Evolutionary conservation across 768 basidiomycete species (phyloP), one percentile per base, ranked within the genome.

Genomic region (Tulasnella sp.): DNA sequence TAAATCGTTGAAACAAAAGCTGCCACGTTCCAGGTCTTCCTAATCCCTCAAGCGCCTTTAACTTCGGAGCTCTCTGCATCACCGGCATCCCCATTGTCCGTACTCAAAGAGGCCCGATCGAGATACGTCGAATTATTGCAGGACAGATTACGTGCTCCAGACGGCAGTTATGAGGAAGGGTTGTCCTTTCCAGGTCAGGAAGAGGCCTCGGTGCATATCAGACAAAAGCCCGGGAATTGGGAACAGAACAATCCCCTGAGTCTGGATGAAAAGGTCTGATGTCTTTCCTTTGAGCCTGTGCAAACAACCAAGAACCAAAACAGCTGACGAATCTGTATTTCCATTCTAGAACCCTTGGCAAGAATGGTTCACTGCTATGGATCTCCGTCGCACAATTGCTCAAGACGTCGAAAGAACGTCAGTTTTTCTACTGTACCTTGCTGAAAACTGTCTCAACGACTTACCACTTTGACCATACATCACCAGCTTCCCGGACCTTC

Each of bases 351-450:
- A 93, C 71, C 93, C 93, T 9, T 99, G 96, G 96, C 86, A 82
- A 65, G 80, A 82, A 49, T 98, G 92, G 90, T 99, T 97, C 70
- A 75, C 82, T 27, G 80, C 91, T 42, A 77, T 92, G 17, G 96
- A 98, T 60, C 74, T 97, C 41, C 78, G 92, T 34, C 92, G 85
- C 68, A 88, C 82, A 11, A 96, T 99, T 49, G 72, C 81, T 41
- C 91, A 96, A 70, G 96, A 99, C 67, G 96, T 99, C 0, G 91
- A 96, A 65, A 78, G 96, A 66, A 98, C 96, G 84, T 92, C 71
- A 70, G 89, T 74, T 41, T n/a, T 29, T 25, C 46, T 25, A 8
- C n/a, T 29, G 9, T 24, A 41, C 21, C 17, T 5, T 21, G 19
- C 25, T 59, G 25, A 55, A 54, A n/a, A 48, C 25, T 27, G 21